Conservation (phyloP, 2,329 filamentous ascomycete genomes). For the Trichoderma polysporum region DNA sequence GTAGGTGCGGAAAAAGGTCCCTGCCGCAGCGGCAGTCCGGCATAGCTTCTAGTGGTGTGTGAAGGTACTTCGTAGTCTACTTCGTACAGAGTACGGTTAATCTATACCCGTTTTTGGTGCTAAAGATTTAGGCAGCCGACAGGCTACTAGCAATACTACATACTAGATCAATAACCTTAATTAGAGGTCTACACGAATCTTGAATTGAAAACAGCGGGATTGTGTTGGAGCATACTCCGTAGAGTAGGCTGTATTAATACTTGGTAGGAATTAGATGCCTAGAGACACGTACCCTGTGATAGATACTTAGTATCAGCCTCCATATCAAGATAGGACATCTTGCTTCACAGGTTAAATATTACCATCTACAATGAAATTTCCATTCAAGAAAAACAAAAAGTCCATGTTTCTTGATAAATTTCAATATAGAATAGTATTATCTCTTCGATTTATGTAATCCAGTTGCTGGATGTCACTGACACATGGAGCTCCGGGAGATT, state of each 20-base stretch:
- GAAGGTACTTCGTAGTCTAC: background rate
- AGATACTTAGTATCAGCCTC: too few relatives aligned
- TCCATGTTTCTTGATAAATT: too few relatives aligned
- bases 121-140: background rate
- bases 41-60: background rate
- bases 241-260: too few relatives aligned
- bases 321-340: too few relatives aligned
- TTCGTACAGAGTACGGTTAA: background rate
- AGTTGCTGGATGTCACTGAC: background rate
- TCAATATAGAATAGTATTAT: too few relatives aligned
- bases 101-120: background rate
- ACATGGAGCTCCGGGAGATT: background rate
- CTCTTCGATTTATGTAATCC: background rate
- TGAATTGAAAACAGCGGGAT: too few relatives aligned
- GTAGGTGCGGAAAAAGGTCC: conserved; percentile 9
- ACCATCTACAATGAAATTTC: too few relatives aligned
- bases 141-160: background rate
- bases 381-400: too few relatives aligned
- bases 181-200: background rate
- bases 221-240: too few relatives aligned
- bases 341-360: too few relatives aligned
- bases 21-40: background rate
- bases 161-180: background rate
- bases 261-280: too few relatives aligned
- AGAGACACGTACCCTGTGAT: too few relatives aligned